phyloP scores from a whole-genome alignment of 257 asterid species.

The Misopates orontium region DNA sequence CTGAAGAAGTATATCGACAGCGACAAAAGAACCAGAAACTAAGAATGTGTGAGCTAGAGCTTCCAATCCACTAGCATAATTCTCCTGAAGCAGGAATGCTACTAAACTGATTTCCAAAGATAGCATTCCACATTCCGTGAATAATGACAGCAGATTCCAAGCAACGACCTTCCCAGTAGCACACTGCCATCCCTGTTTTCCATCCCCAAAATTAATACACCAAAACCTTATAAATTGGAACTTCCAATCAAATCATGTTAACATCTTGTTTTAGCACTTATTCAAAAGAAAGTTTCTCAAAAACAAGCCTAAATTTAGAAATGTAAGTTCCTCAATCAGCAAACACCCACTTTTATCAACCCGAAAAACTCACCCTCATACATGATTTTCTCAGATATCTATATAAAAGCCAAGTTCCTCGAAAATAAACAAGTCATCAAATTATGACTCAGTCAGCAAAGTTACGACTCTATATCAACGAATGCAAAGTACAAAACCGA shows the following conservation, averaged over 20 bases:
- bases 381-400: neutral
- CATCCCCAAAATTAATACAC: conserved; percentile 10
- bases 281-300: neutral
- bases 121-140: conserved; percentile 69
- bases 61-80: conserved; percentile 80
- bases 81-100: conserved; percentile 83
- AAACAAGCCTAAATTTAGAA: conserved; percentile 3
- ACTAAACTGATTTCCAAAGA: conserved; percentile 74
- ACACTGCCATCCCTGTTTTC: conserved; percentile 86
- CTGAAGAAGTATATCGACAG: conserved; percentile 75
- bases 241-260: neutral
- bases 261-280: neutral
- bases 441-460: neutral
- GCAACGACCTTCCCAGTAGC: conserved; percentile 60
- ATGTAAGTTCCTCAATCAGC: neutral
- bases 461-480: neutral
- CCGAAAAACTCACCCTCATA: neutral
- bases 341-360: neutral
- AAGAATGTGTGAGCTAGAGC: conserved; percentile 75
- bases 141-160: conserved; percentile 78
- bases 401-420: neutral
- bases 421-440: neutral
- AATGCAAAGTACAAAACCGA: neutral
- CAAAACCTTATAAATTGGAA: neutral
- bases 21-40: conserved; percentile 76